These are phyloP conservation scores for Centella asiatica DNA, from an alignment of 129 eudicot genomes.

Conservation along the genomic window DNA sequence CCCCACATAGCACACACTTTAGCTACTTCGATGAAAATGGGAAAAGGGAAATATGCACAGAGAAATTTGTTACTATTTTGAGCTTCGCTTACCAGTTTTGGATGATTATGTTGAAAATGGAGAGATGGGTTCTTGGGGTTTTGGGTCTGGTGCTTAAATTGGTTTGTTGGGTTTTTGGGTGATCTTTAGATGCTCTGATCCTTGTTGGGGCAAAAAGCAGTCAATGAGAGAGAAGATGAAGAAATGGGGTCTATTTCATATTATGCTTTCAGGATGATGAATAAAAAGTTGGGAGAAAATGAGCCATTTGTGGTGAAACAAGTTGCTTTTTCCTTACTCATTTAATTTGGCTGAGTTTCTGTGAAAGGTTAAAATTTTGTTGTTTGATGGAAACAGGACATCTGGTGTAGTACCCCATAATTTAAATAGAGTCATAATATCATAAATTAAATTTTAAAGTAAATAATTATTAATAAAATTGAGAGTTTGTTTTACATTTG, in stretches of 20 bases:
- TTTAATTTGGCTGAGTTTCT: not conserved
- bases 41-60: not conserved
- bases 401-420: too few relatives aligned
- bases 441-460: too few relatives aligned
- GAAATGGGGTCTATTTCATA: not conserved
- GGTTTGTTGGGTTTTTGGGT: not conserved
- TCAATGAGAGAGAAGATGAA: not conserved
- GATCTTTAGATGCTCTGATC: not conserved
- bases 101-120: not conserved
- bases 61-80: not conserved
- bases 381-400: not conserved
- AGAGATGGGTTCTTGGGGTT: not conserved
- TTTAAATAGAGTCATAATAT: too few relatives aligned
- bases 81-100: not conserved
- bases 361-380: not conserved
- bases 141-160: too few relatives aligned
- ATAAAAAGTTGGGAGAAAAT: not conserved
- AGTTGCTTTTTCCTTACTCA: not conserved
- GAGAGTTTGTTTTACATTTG: too few relatives aligned
- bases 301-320: conserved; percentile 7
- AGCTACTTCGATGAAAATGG: not conserved
- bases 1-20: not conserved
- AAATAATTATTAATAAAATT: too few relatives aligned
- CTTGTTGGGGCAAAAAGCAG: not conserved
- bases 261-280: not conserved